These are phyloP conservation scores for Prasinococcaceae sp. DNA, from an alignment of 139 green algal species.

Conservation along the genomic window DNA sequence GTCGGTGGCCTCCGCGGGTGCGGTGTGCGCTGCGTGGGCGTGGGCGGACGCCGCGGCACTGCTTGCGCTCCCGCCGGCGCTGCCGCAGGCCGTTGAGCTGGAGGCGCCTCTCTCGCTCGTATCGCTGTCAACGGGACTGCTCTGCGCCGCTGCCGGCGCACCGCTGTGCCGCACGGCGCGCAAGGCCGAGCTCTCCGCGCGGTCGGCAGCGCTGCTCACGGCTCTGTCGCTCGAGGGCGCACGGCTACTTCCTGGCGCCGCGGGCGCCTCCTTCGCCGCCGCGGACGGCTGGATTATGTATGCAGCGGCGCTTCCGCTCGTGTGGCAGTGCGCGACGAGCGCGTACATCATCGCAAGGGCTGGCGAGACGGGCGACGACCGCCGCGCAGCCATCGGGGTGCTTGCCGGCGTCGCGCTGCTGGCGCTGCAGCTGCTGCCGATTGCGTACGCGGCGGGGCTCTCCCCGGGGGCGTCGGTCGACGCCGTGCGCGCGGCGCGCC, in stretches of 20 bases:
- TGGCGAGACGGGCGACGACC: slow-evolving; percentile 3
- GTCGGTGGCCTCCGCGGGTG: not conserved
- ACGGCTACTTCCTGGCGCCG: slow-evolving; percentile 1
- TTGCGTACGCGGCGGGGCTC: not conserved
- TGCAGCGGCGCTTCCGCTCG: not conserved
- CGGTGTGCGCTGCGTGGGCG: not conserved
- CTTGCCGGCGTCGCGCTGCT: not conserved
- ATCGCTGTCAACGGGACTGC: not conserved
- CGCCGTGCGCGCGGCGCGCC: not conserved
- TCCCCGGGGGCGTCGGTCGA: not conserved
- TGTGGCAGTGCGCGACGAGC: slow-evolving; percentile 3
- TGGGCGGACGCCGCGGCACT: not conserved
- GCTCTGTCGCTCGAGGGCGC: slow-evolving; percentile 3
- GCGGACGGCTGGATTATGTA: not conserved
- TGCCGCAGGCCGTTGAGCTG: not conserved
- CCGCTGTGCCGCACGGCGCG: not conserved
- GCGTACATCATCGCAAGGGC: slow-evolving; percentile 3
- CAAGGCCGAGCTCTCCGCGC: not conserved
- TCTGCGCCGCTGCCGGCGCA: not conserved
- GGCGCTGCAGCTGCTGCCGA: slow-evolving; percentile 3
- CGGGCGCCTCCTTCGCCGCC: not conserved
- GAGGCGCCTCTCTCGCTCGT: not conserved
- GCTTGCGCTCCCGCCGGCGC: not conserved
- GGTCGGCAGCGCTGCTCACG: slow-evolving; percentile 1
- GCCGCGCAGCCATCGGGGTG: not conserved